Conservation (phyloP, 2,329 filamentous ascomycete genomes). For the Alternaria gansuensis region DNA sequence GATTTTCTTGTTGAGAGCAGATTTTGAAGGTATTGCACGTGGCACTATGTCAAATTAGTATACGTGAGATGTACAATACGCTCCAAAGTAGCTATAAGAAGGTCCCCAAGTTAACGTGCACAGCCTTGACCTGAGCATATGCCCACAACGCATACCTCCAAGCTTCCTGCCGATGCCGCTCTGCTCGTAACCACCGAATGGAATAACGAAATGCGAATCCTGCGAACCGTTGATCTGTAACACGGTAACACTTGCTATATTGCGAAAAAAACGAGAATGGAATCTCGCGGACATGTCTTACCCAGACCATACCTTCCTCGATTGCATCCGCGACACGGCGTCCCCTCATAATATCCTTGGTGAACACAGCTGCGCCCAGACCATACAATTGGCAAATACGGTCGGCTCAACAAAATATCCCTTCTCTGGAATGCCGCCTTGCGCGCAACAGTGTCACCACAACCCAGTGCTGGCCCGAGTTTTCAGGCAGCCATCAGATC, state of each 20-base stretch:
- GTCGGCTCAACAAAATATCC: slow-evolving; percentile 1
- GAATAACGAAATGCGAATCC: slow-evolving; percentile 23
- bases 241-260: not conserved
- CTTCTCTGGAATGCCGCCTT: not conserved
- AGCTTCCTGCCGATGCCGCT: slow-evolving; percentile 41
- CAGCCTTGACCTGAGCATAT: slow-evolving; percentile 40
- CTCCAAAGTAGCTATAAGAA: not conserved
- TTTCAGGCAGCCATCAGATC: not conserved
- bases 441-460: not conserved
- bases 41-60: not conserved
- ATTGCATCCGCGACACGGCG: slow-evolving; percentile 36
- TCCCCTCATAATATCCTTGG: slow-evolving; percentile 23
- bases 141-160: slow-evolving; percentile 37
- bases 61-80: not conserved
- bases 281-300: not conserved
- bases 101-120: slow-evolving; percentile 3
- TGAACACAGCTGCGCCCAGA: slow-evolving; percentile 63
- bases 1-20: not conserved
- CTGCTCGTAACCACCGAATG: slow-evolving; percentile 47
- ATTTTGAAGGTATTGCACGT: not conserved
- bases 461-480: slow-evolving; percentile 1
- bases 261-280: not conserved
- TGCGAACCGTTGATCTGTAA: not conserved
- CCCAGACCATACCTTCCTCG: slow-evolving; percentile 57
- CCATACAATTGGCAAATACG: slow-evolving; percentile 37